Percentiles rank a stretch among this genome's conserved stretches.
Conservation (phyloP, 176 grass and related monocot species). For the Avena eriantha region DNA sequence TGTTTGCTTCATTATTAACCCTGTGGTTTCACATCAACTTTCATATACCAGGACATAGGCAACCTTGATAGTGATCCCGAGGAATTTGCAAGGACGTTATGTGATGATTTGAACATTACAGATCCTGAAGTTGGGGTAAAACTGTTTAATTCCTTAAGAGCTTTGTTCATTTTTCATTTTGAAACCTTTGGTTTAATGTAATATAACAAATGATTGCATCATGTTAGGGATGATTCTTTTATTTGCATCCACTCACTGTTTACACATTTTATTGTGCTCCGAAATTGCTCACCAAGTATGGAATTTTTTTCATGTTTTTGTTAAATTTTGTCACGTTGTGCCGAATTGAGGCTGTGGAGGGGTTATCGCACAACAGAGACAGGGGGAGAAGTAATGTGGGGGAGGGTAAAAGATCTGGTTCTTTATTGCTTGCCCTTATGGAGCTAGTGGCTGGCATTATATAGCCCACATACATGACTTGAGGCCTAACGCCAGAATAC, state of each 20-base stretch:
- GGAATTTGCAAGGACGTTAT: slow-evolving; percentile 90
- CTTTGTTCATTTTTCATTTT: not conserved
- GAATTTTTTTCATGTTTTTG: too few species aligned
- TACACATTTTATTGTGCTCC: not conserved
- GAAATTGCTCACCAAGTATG: not conserved
- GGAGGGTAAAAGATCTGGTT: too few species aligned
- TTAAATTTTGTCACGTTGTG: not conserved
- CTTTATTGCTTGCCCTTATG: too few species aligned
- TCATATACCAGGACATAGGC: slow-evolving; percentile 71
- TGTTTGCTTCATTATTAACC: not conserved
- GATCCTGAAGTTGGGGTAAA: slow-evolving; percentile 97
- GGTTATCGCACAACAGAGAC: too few species aligned
- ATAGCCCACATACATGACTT: too few species aligned
- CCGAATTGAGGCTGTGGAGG: too few species aligned
- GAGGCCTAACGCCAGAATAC: too few species aligned
- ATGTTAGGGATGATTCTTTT: not conserved
- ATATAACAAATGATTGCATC: not conserved
- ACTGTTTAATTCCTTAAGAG: not conserved
- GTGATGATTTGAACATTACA: slow-evolving; percentile 77
- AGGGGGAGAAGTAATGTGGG: too few species aligned
- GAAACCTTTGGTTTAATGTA: not conserved
- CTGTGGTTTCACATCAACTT: not conserved
- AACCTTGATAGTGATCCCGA: slow-evolving; percentile 96
- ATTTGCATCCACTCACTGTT: not conserved
- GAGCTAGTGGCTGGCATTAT: too few species aligned